Evolutionary conservation across 148 eudicot species (phyloP).

Genomic region (Amaranthus hypochondriacus): DNA sequence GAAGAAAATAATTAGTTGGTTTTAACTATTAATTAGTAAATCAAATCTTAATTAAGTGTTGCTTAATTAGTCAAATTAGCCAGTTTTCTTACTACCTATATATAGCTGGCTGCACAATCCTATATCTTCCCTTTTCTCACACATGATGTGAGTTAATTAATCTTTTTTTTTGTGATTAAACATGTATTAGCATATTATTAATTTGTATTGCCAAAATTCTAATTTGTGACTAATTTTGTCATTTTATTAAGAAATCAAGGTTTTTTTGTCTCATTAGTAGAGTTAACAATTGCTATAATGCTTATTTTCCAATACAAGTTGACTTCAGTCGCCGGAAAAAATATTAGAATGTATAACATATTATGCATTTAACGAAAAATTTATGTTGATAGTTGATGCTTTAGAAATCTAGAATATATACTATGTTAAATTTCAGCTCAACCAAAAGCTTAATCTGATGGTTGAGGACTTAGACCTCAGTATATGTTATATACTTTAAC

Average conservation of each 20-base stretch:
- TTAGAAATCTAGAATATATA: too few relatives aligned
- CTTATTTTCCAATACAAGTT: too few relatives aligned
- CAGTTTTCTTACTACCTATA: not conserved
- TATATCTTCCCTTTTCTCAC: not conserved
- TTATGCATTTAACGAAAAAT: too few relatives aligned
- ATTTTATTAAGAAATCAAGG: not conserved
- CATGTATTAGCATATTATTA: not conserved
- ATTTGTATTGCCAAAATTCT: not conserved
- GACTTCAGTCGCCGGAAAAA: too few relatives aligned
- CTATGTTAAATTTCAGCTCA: too few relatives aligned
- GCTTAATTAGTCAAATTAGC: not conserved
- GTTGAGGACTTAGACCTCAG: too few relatives aligned
- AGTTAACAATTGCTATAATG: not conserved
- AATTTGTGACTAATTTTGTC: not conserved
- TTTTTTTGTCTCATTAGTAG: not conserved
- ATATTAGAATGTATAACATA: too few relatives aligned
- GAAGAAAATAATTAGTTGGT: constrained; percentile 16
- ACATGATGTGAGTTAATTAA: not conserved
- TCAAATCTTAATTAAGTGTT: not conserved
- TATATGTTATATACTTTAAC: too few relatives aligned
- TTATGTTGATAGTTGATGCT: too few relatives aligned
- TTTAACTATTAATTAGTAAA: not conserved
- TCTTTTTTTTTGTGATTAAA: constrained; percentile 1
- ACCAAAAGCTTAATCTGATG: too few relatives aligned
- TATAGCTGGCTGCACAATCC: not conserved